These are phyloP conservation scores for Candida smagusa DNA, from an alignment of 1,139 yeast species.

Conservation along the genomic window DNA sequence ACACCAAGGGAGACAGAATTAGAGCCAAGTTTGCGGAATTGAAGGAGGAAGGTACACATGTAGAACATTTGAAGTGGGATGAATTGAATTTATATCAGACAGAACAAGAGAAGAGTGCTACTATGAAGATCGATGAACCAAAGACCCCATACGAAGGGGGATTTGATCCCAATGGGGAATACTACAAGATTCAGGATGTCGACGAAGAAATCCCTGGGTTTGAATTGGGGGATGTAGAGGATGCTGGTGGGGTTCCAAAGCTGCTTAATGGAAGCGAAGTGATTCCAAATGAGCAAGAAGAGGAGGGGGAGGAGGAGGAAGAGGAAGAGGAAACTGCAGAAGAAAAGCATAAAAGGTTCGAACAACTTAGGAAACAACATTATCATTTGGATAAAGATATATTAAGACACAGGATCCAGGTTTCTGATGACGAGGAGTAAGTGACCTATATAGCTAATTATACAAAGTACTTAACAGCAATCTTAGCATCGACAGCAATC, in stretches of 20 bases:
- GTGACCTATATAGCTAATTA: conserved; percentile 1
- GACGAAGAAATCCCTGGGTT: conserved; percentile 42
- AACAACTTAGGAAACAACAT: conserved; percentile 72
- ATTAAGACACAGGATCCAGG: conserved; percentile 34
- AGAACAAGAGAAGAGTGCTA: conserved; percentile 68
- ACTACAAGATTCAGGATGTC: conserved; percentile 72
- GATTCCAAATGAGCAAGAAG: conserved; percentile 18
- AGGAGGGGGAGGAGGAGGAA: conserved; percentile 33
- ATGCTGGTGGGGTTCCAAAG: conserved; percentile 28
- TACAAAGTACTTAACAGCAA: conserved; percentile 22
- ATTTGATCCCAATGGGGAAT: conserved; percentile 78
- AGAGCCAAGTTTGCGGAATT: conserved; percentile 37
- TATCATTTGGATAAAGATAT: conserved; percentile 68
- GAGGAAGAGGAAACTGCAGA: conserved; percentile 48
- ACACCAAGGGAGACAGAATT: conserved; percentile 36
- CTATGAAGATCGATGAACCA: conserved; percentile 91
- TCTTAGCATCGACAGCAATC: conserved; percentile 41
- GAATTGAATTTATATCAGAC: conserved; percentile 64
- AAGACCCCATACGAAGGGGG: conserved; percentile 97
- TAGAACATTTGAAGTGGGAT: conserved; percentile 62
- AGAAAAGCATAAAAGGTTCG: conserved; percentile 65
- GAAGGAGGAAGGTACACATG: conserved; percentile 12
- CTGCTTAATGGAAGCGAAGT: conserved; percentile 42
- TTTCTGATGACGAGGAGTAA: conserved; percentile 20
- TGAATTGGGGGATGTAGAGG: conserved; percentile 39